Evolutionary conservation across 75 land plant genomes (phyloP).

Genomic region (Pinus tabuliformis): DNA sequence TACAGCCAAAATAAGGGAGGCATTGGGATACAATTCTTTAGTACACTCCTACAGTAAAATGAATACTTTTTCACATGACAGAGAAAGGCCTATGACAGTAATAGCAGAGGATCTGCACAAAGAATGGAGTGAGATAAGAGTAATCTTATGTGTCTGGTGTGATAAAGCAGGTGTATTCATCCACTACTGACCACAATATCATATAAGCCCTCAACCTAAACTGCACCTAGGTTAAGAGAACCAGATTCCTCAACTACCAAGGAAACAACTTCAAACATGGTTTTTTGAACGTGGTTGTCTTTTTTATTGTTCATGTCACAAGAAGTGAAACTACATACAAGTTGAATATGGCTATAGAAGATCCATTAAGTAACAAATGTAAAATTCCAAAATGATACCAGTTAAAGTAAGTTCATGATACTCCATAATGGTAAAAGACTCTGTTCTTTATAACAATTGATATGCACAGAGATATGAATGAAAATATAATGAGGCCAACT

Average conservation of each 20-base stretch:
- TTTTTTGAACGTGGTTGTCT: background rate
- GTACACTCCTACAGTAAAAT: background rate
- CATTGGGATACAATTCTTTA: background rate
- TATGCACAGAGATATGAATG: background rate
- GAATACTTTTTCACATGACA: background rate
- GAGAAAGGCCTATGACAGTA: background rate
- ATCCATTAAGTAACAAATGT: background rate
- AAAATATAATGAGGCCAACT: too few species aligned
- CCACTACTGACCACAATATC: background rate
- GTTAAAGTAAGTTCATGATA: background rate
- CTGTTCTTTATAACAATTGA: background rate
- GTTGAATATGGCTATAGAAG: background rate
- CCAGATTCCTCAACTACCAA: background rate
- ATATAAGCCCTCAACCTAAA: background rate
- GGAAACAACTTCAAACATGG: background rate
- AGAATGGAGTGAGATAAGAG: background rate
- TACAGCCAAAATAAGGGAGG: background rate
- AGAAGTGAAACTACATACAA: background rate
- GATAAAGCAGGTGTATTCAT: background rate
- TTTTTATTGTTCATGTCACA: too few species aligned
- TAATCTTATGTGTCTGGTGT: background rate
- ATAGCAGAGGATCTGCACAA: background rate
- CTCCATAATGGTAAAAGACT: background rate
- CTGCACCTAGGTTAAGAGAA: background rate
- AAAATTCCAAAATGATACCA: background rate